Conservation (phyloP, 805 yeast genomes). For the Lipomyces sp. region DNA sequence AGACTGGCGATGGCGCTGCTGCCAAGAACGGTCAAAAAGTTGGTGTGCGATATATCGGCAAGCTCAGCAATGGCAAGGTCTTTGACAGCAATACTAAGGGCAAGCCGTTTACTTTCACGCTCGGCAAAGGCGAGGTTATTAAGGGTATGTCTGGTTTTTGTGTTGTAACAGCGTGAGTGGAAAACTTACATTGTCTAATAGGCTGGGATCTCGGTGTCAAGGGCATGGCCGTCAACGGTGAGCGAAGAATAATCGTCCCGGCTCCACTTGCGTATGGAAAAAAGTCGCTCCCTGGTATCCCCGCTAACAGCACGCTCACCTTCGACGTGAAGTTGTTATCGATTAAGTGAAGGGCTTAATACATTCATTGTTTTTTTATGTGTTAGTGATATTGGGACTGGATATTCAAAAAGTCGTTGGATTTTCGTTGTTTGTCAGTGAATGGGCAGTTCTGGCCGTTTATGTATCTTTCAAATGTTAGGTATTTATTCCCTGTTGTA, state of each 20-base stretch:
- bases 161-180: not conserved
- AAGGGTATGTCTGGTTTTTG: constrained; percentile 57
- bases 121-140: constrained; percentile 98
- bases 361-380: not conserved
- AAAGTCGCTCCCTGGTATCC: constrained; percentile 93
- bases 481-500: not conserved
- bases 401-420: constrained; percentile 19
- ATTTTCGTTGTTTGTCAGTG: not conserved
- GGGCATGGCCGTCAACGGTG: constrained; percentile 99
- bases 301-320: constrained; percentile 94
- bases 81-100: constrained; percentile 98
- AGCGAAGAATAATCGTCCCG: constrained; percentile 96
- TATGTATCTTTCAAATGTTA: not conserved
- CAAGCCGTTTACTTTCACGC: constrained; percentile 87
- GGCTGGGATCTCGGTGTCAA: constrained; percentile 95
- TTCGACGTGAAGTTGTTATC: constrained; percentile 63
- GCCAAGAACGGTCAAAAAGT: constrained; percentile 90
- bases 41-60: constrained; percentile 97
- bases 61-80: constrained; percentile 92
- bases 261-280: constrained; percentile 96
- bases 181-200: not conserved
- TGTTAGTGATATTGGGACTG: constrained; percentile 12
- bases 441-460: not conserved
- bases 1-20: constrained; percentile 81
- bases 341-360: constrained; percentile 9